These are phyloP conservation scores for Neurospora intermedia DNA, from an alignment of 495 filamentous ascomycete species.

Conservation along the genomic window DNA sequence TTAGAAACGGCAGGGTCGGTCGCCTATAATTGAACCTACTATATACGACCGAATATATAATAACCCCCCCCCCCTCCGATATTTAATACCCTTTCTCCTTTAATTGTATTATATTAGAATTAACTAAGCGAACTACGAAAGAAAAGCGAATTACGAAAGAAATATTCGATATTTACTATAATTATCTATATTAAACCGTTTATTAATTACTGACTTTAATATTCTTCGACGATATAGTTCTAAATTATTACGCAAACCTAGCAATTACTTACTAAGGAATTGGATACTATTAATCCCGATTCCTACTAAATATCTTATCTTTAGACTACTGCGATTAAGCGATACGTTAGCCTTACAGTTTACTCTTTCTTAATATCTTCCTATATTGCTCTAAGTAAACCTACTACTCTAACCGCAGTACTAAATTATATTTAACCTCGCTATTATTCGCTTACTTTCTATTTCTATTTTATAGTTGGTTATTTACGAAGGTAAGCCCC, in stretches of 20 bases:
- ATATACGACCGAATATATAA: too few relatives aligned
- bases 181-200: not conserved
- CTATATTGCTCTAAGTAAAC: conserved; percentile 4
- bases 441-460: not conserved
- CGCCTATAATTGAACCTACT: too few relatives aligned
- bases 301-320: not conserved
- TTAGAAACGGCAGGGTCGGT: too few relatives aligned
- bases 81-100: too few relatives aligned
- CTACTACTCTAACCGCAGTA: not conserved
- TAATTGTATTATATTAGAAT: too few relatives aligned
- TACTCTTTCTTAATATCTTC: not conserved
- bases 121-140: too few relatives aligned
- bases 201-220: not conserved
- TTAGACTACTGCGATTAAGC: conserved; percentile 1
- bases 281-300: not conserved
- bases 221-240: not conserved
- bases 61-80: too few relatives aligned
- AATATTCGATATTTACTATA: conserved; percentile 3
- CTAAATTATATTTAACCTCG: not conserved
- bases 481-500: not conserved
- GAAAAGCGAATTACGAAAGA: too few relatives aligned
- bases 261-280: not conserved
- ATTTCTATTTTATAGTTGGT: conserved; percentile 1
- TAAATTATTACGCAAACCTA: not conserved
- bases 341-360: not conserved